phyloP scores from a whole-genome alignment of 306 rosid genomes.

The Sophora flavescens region DNA sequence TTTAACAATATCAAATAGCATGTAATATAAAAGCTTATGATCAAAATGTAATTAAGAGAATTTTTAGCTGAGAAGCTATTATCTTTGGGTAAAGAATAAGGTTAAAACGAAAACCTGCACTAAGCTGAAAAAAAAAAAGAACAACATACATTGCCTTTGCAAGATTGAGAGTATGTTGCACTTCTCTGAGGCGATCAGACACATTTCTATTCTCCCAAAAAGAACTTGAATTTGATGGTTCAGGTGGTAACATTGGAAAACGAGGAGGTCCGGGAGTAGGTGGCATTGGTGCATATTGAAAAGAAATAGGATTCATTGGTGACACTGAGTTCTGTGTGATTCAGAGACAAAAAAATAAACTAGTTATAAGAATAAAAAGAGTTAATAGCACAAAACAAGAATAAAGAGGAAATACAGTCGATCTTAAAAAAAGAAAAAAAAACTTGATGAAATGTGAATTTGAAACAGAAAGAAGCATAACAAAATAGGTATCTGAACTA shows the following conservation, averaged over 20 bases:
- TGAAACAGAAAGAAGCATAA: not conserved
- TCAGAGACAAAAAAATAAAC: constrained; percentile 2
- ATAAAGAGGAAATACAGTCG: not conserved
- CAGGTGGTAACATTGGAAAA: constrained; percentile 60
- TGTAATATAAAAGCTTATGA: not conserved
- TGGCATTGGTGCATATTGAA: constrained; percentile 46
- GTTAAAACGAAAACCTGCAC: not conserved
- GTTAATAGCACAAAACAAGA: too few relatives aligned
- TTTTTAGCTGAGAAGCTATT: not conserved
- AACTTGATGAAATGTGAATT: not conserved
- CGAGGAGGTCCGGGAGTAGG: constrained; percentile 43
- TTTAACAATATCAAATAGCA: constrained; percentile 29
- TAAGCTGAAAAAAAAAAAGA: constrained; percentile 4
- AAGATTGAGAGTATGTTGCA: constrained; percentile 73
- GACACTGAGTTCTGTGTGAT: not conserved
- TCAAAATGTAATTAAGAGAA: not conserved
- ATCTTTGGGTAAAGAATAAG: not conserved
- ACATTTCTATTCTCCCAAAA: constrained; percentile 78
- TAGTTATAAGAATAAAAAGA: not conserved
- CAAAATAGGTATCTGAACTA: too few relatives aligned
- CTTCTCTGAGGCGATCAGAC: constrained; percentile 54
- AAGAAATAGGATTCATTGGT: constrained; percentile 61
- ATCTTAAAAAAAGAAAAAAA: too few relatives aligned
- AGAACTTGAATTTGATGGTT: constrained; percentile 60
- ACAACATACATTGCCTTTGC: constrained; percentile 69